Evolutionary conservation across 257 asterid genomes (phyloP).

Genomic region (Salvia hispanica): DNA sequence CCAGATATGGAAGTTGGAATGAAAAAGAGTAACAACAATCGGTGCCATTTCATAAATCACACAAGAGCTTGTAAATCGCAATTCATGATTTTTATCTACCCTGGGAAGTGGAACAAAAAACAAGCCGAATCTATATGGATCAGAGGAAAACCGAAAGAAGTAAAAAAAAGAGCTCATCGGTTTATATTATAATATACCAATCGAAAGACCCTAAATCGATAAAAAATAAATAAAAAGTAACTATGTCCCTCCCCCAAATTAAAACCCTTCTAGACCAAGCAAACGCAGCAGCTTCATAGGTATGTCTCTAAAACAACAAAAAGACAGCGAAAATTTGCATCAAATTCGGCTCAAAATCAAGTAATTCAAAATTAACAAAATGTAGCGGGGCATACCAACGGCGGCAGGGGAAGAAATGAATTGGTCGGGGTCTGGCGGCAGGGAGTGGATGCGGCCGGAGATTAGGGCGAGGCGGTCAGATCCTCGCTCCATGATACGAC

Average conservation of each 20-base stretch:
- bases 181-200: neutral
- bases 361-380: neutral
- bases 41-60: neutral
- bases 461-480: slow-evolving; percentile 83
- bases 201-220: slow-evolving; percentile 6
- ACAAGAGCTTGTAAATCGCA: slow-evolving; percentile 1
- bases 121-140: neutral
- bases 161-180: neutral
- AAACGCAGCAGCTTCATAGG: neutral
- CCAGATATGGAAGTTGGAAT: neutral
- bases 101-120: neutral
- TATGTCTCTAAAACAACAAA: neutral
- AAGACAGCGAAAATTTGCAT: neutral
- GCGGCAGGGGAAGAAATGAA: slow-evolving; percentile 34
- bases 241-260: neutral
- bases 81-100: neutral
- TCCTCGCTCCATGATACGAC: slow-evolving; percentile 78
- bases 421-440: slow-evolving; percentile 52
- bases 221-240: neutral
- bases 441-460: slow-evolving; percentile 69
- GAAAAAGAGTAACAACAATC: neutral
- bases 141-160: neutral
- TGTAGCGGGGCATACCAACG: slow-evolving; percentile 38
- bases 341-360: slow-evolving; percentile 8
- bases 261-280: slow-evolving; percentile 9